Evolutionary conservation across 352 stramenopile genomes (phyloP).

Genomic region (Paralagenidium karlingii): DNA sequence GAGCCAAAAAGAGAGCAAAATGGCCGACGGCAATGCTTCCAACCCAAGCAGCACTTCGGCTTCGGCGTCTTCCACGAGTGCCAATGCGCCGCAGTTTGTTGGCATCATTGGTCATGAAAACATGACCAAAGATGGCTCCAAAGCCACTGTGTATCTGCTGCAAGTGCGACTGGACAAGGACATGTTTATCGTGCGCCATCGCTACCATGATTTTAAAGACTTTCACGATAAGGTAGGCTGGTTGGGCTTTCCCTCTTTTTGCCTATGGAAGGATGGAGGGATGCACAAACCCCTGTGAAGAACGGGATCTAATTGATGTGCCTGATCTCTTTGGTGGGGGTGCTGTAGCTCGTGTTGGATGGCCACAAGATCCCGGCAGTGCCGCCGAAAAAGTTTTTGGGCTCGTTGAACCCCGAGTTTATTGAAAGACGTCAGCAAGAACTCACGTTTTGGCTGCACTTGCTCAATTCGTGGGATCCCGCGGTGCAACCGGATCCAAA

Average conservation of each 20-base stretch:
- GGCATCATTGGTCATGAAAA: conserved; percentile 81
- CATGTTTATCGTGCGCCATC: conserved; percentile 74
- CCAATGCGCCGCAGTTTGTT: conserved; percentile 60
- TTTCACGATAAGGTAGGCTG: conserved; percentile 66
- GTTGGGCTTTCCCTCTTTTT: neutral
- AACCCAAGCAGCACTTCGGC: too few species aligned
- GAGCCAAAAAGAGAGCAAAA: too few species aligned
- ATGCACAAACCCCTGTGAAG: neutral
- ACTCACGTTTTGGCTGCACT: conserved; percentile 74
- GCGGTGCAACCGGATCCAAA: conserved; percentile 43
- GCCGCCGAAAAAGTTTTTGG: conserved; percentile 82
- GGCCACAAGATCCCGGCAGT: conserved; percentile 68
- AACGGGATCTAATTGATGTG: neutral
- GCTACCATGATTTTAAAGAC: conserved; percentile 84
- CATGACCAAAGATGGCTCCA: conserved; percentile 76
- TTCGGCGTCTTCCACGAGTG: too few species aligned
- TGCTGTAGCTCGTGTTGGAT: conserved; percentile 45
- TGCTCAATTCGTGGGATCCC: conserved; percentile 65
- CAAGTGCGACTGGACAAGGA: conserved; percentile 62
- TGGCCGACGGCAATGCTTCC: too few species aligned
- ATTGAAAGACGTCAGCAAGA: conserved; percentile 84
- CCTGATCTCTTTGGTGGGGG: too few species aligned
- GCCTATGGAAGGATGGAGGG: neutral
- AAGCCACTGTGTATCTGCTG: conserved; percentile 79
- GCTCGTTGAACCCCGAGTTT: conserved; percentile 84